A percentile compares a stretch with the other conserved stretches of the same genome.
Evolutionary conservation across 2,329 filamentous ascomycete species (phyloP).

Genomic region (Fusarium pilosicola): DNA sequence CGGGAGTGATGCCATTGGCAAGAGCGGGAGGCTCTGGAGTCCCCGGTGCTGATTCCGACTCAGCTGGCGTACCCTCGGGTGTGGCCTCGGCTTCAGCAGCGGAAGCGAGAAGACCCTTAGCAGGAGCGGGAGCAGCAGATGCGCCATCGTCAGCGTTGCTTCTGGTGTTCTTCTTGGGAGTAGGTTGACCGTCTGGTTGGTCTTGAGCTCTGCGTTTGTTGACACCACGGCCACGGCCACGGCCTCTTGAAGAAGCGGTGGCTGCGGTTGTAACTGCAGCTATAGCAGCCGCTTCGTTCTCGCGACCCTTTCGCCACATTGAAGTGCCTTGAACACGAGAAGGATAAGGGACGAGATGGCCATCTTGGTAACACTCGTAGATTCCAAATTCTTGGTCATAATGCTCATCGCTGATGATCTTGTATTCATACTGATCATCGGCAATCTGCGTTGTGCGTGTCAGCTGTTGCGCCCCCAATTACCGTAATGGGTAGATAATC

Average conservation of each 20-base stretch:
- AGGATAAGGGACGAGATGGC: constrained; percentile 57
- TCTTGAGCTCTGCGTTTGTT: constrained; percentile 63
- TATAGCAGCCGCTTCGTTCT: constrained; percentile 52
- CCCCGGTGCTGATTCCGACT: constrained; percentile 50
- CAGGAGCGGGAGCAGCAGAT: constrained; percentile 44
- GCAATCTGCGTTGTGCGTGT: constrained; percentile 47
- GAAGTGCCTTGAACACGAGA: constrained; percentile 56
- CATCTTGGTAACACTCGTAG: constrained; percentile 55
- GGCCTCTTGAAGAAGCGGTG: constrained; percentile 42
- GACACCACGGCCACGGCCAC: constrained; percentile 48
- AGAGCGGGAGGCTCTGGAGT: constrained; percentile 49
- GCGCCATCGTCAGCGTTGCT: constrained; percentile 47
- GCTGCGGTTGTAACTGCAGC: constrained; percentile 42
- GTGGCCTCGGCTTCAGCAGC: constrained; percentile 50
- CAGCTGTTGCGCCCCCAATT: constrained; percentile 25
- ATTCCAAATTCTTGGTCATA: constrained; percentile 55
- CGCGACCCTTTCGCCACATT: constrained; percentile 52
- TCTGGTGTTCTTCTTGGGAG: constrained; percentile 59
- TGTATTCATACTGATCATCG: constrained; percentile 59
- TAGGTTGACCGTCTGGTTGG: constrained; percentile 60
- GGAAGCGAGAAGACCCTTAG: constrained; percentile 54
- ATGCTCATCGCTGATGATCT: constrained; percentile 56
- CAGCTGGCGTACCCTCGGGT: constrained; percentile 49
- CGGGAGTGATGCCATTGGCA: constrained; percentile 41
- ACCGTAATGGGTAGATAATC: constrained; percentile 12